Evolutionary conservation across 805 yeast genomes (phyloP).

Genomic region (Zygotorulaspora chibaensis): DNA sequence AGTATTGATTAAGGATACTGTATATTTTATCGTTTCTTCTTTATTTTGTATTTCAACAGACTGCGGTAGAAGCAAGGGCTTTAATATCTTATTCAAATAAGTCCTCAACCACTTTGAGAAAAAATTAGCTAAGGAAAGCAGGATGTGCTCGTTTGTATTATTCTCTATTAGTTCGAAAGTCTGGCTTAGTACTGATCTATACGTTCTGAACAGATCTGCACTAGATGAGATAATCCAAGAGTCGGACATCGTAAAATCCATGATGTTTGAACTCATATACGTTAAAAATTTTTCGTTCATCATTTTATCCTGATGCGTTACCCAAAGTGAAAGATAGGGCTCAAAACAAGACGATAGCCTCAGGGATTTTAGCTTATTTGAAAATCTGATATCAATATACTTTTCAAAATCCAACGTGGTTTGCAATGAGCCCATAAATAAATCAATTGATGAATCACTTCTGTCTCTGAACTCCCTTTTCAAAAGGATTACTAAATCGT

Average conservation of each 20-base stretch:
- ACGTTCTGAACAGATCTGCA: conserved; percentile 77
- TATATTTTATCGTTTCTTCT: conserved; percentile 57
- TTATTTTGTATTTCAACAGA: conserved; percentile 40
- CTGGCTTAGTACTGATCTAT: conserved; percentile 69
- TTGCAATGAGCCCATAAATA: conserved; percentile 63
- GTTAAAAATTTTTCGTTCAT: conserved; percentile 60
- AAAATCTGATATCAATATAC: conserved; percentile 59
- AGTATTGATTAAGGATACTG: conserved; percentile 75
- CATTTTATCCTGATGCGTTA: conserved; percentile 69
- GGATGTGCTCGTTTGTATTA: conserved; percentile 26
- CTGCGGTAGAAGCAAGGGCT: conserved; percentile 44
- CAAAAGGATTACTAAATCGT: conserved; percentile 57
- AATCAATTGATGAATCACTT: conserved; percentile 49
- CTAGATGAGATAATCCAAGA: conserved; percentile 79
- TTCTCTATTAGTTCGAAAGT: conserved; percentile 49
- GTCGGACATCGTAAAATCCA: conserved; percentile 46
- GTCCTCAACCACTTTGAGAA: conserved; percentile 63
- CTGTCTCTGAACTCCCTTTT: conserved; percentile 40
- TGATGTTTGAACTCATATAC: conserved; percentile 54
- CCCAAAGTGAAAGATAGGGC: conserved; percentile 83
- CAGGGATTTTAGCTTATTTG: conserved; percentile 40
- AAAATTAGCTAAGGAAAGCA: conserved; percentile 47
- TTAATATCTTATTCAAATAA: conserved; percentile 50
- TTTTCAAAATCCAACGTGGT: conserved; percentile 82
- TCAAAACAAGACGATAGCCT: conserved; percentile 67